A percentile compares a stretch with the other conserved stretches of the same genome.
phyloP scores from a whole-genome alignment of 352 stramenopile genomes.

The Phytopythium boreale region DNA sequence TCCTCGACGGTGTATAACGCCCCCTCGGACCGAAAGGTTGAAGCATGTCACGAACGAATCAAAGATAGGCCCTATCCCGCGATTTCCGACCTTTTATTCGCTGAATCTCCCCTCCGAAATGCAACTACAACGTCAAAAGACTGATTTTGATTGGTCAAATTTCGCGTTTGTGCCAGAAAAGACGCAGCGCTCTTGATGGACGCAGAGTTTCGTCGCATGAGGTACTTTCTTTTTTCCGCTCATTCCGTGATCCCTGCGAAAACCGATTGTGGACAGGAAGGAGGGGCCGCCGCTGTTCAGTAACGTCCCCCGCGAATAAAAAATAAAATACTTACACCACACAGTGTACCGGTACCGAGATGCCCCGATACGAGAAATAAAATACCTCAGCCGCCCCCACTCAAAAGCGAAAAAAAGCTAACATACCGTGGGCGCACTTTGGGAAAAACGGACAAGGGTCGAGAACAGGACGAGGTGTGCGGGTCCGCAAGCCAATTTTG shows the following conservation, averaged over 20 bases:
- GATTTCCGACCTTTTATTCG: not conserved
- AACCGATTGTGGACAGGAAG: not conserved
- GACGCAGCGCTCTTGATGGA: not conserved
- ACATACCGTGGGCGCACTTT: not conserved
- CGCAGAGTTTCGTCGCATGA: not conserved
- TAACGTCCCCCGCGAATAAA: no score
- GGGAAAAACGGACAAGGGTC: not conserved
- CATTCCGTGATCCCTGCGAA: constrained; percentile 5
- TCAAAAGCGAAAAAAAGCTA: no score
- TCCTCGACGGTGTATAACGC: not conserved
- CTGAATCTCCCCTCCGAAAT: not conserved
- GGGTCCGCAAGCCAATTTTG: no score
- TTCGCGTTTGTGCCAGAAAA: not conserved
- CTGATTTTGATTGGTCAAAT: not conserved
- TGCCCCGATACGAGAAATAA: no score
- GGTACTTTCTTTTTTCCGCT: not conserved
- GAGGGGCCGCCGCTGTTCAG: not conserved
- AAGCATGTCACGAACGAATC: not conserved
- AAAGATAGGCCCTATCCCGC: not conserved
- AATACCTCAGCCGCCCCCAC: no score
- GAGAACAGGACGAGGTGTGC: not conserved
- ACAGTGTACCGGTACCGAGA: no score
- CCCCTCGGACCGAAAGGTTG: not conserved
- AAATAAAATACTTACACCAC: no score
- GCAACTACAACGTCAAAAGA: not conserved